Percentiles rank a stretch among this genome's conserved stretches.
Evolutionary conservation across 345 rosid species (phyloP).

Genomic region (Diplotaxis tenuifolia): DNA sequence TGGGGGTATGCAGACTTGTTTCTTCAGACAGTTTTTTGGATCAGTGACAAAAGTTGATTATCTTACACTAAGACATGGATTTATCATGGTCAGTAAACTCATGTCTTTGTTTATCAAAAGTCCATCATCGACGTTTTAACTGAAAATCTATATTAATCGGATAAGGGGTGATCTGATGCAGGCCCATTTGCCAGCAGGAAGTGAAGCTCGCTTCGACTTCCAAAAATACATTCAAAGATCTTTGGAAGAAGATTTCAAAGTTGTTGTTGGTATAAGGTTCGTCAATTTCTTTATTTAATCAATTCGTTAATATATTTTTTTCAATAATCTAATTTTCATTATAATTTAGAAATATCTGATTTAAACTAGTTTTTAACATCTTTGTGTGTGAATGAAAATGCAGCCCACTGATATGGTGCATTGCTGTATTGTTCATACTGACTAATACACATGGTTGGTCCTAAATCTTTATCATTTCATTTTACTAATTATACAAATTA

Average conservation of each 20-base stretch:
- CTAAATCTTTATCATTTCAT: neutral
- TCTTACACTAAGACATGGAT: constrained; percentile 85
- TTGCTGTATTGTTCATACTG: constrained; percentile 64
- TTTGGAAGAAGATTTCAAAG: constrained; percentile 83
- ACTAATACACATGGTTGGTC: constrained; percentile 75
- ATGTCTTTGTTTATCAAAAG: neutral
- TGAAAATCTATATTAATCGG: neutral
- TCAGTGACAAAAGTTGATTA: constrained; percentile 89
- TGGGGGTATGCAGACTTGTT: constrained; percentile 57
- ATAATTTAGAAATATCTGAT: neutral
- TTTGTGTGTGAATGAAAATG: constrained; percentile 32
- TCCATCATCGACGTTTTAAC: neutral
- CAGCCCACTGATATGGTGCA: constrained; percentile 80
- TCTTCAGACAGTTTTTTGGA: constrained; percentile 88
- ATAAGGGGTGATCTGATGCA: constrained; percentile 34
- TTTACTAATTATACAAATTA: neutral
- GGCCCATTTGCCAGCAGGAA: constrained; percentile 89
- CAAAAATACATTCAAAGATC: constrained; percentile 81
- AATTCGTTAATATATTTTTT: neutral
- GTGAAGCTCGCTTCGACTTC: constrained; percentile 68
- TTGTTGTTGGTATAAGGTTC: constrained; percentile 83
- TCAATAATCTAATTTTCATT: neutral
- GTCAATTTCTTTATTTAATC: constrained; percentile 2
- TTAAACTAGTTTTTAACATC: neutral
- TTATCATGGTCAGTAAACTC: constrained; percentile 57